A percentile compares a stretch with the other conserved stretches of the same genome.
Evolutionary conservation across 176 grass and related monocot genomes (phyloP).

Genomic region (Luzula sylvatica): DNA sequence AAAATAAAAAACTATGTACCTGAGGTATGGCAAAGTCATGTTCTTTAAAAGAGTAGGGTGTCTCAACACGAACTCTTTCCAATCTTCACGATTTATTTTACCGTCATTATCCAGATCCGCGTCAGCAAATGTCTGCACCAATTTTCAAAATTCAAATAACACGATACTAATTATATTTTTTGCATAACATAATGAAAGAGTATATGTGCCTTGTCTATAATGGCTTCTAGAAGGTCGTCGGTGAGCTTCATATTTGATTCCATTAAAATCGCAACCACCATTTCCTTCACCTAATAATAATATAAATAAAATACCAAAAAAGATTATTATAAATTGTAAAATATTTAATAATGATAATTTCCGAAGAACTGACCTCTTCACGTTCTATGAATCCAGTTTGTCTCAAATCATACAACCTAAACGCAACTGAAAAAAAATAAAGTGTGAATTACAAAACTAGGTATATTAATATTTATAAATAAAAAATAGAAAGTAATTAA

Average conservation of each 20-base stretch:
- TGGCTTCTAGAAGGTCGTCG: conserved; percentile 54
- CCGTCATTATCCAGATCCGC: conserved; percentile 63
- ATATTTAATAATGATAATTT: conserved; percentile 3
- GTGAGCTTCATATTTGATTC: conserved; percentile 58
- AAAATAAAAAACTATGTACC: conserved; percentile 24
- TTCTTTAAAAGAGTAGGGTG: conserved; percentile 71
- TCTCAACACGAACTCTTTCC: conserved; percentile 58
- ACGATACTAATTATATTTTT: not conserved
- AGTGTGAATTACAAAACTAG: not conserved
- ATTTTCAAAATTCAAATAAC: conserved; percentile 3
- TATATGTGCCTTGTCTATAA: conserved; percentile 52
- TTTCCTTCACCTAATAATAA: conserved; percentile 66
- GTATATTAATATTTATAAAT: not conserved
- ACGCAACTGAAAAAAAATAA: conserved; percentile 62
- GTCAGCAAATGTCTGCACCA: conserved; percentile 66
- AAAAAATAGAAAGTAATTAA: not conserved
- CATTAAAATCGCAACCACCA: conserved; percentile 71
- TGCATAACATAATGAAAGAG: no score
- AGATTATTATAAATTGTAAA: not conserved
- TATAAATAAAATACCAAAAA: not conserved
- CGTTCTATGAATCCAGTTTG: conserved; percentile 80
- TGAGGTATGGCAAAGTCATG: conserved; percentile 77
- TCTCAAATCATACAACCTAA: conserved; percentile 78
- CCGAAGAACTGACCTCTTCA: conserved; percentile 45
- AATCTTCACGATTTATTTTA: conserved; percentile 70